Evolutionary conservation across 2,329 filamentous ascomycete species (phyloP).

Genomic region (Arthrinium puccinioides): DNA sequence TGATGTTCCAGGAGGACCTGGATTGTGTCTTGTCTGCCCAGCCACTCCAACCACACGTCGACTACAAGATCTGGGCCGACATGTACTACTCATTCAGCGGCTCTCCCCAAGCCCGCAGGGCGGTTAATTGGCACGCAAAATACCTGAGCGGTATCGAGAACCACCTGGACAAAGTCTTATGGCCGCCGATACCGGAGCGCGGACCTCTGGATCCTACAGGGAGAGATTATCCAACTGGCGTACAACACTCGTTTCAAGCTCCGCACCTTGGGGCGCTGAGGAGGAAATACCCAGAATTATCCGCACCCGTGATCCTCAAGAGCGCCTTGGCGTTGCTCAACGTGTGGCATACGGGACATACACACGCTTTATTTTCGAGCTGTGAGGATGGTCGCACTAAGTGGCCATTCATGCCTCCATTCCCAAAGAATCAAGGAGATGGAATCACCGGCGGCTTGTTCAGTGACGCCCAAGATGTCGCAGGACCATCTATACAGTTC

Average conservation of each 20-base stretch:
- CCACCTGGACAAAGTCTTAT: slow-evolving; percentile 1
- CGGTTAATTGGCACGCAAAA: slow-evolving; percentile 9
- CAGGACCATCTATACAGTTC: slow-evolving; percentile 10
- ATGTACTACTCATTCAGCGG: slow-evolving; percentile 9
- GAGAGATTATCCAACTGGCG: slow-evolving; percentile 1
- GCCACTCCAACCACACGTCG: slow-evolving; percentile 7
- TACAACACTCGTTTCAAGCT: slow-evolving; percentile 7
- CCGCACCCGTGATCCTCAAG: slow-evolving; percentile 8
- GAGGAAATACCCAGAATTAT: slow-evolving; percentile 5
- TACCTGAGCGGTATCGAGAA: background rate
- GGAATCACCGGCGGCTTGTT: slow-evolving; percentile 3
- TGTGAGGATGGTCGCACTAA: slow-evolving; percentile 8
- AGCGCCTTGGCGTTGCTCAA: slow-evolving; percentile 9
- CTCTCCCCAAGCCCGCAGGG: slow-evolving; percentile 6
- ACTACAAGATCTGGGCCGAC: slow-evolving; percentile 14
- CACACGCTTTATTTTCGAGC: slow-evolving; percentile 11
- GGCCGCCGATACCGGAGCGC: slow-evolving; percentile 1
- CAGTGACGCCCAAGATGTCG: slow-evolving; percentile 9
- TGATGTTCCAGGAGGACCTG: background rate
- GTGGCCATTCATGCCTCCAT: slow-evolving; percentile 8
- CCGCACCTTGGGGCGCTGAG: slow-evolving; percentile 7
- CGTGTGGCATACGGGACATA: slow-evolving; percentile 8
- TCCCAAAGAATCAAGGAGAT: background rate
- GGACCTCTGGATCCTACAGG: slow-evolving; percentile 3
- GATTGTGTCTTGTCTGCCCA: background rate